Conservation (phyloP, 2,329 filamentous ascomycete species). For the Magnaporthales sp. region DNA sequence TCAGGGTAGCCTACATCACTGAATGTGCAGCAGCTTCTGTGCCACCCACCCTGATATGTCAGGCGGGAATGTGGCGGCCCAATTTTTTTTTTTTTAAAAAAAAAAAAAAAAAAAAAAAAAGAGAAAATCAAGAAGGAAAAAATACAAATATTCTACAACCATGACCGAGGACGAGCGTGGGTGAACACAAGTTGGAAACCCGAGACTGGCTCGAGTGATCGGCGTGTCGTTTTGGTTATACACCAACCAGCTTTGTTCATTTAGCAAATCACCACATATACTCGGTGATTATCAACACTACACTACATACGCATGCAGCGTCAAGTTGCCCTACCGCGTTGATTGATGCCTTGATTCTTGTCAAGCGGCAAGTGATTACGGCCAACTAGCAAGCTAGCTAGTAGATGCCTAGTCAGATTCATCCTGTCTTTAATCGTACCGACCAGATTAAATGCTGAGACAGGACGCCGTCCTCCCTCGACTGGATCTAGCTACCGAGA, state of each 20-base stretch:
- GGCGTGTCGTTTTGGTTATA: no score
- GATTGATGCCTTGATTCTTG: background rate
- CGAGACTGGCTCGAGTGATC: no score
- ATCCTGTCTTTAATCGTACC: background rate
- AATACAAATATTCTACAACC: background rate
- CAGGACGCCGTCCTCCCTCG: background rate
- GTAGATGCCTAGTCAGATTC: background rate
- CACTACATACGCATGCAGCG: background rate
- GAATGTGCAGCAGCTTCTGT: background rate
- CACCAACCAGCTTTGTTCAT: no score
- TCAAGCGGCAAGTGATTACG: no score
- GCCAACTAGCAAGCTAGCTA: no score
- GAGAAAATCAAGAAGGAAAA: background rate
- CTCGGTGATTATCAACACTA: background rate
- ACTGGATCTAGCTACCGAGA: background rate
- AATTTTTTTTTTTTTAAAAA: no score
- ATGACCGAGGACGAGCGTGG: background rate
- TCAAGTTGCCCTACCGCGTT: background rate
- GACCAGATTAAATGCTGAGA: background rate
- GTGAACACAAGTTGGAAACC: no score
- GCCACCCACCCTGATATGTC: background rate
- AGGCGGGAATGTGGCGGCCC: background rate
- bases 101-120: no score
- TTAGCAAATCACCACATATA: background rate
- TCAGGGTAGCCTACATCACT: background rate